phyloP scores from a whole-genome alignment of 2,329 filamentous ascomycete genomes.

The Nannizziopsis arthrosporioides region DNA sequence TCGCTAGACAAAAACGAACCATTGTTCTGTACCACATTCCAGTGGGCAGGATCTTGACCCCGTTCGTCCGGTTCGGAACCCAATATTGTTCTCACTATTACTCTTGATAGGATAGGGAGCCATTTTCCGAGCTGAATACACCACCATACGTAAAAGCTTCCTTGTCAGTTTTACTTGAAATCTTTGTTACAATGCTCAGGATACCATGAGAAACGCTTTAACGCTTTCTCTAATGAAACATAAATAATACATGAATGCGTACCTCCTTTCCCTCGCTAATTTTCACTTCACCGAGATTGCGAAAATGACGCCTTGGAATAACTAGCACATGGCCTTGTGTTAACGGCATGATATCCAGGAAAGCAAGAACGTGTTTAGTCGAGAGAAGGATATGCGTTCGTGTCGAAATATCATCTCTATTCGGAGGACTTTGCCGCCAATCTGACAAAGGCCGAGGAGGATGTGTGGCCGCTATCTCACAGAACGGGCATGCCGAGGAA shows the following conservation, averaged over 20 bases:
- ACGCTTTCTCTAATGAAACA: not conserved
- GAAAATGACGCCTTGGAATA: constrained; percentile 62
- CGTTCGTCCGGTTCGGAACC: constrained; percentile 31
- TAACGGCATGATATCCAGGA: constrained; percentile 87
- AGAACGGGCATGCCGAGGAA: constrained; percentile 42
- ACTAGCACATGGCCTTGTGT: constrained; percentile 73
- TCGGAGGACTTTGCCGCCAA: constrained; percentile 20
- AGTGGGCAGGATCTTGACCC: constrained; percentile 63
- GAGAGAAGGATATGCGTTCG: constrained; percentile 55
- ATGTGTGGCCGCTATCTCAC: constrained; percentile 44
- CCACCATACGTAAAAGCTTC: not conserved
- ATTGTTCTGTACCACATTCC: constrained; percentile 97
- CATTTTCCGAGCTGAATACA: constrained; percentile 33
- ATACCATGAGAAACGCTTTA: not conserved
- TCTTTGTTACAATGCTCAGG: not conserved
- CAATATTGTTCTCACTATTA: constrained; percentile 60
- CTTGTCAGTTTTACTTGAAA: not conserved
- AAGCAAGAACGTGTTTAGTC: constrained; percentile 66
- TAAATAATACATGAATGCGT: constrained; percentile 37
- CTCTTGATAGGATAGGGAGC: constrained; percentile 46
- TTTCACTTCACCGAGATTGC: constrained; percentile 62
- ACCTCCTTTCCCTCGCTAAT: constrained; percentile 54
- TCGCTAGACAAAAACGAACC: constrained; percentile 34
- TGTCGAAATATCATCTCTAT: constrained; percentile 12
- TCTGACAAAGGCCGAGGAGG: constrained; percentile 27